Percentiles rank a stretch among this genome's conserved stretches.
Conservation (phyloP, 2,329 filamentous ascomycete species). For the Colletotrichum australisinense region DNA sequence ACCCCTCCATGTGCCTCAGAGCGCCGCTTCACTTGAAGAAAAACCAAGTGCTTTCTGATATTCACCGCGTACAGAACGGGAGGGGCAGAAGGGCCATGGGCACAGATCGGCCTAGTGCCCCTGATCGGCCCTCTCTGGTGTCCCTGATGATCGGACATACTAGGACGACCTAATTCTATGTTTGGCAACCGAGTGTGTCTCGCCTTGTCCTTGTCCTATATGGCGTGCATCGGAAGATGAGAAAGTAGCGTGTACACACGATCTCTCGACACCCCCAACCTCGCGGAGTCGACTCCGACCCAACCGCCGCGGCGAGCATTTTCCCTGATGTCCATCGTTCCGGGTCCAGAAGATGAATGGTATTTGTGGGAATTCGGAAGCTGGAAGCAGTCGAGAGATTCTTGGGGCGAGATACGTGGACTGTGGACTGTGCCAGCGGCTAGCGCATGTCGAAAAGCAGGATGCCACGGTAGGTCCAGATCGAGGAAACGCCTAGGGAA, state of each 20-base stretch:
- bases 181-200: conserved; percentile 8
- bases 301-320: not conserved
- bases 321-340: not conserved
- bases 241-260: not conserved
- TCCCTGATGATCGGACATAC: conserved; percentile 21
- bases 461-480: conserved; percentile 1
- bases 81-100: not conserved
- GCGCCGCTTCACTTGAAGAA: not conserved
- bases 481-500: conserved; percentile 6
- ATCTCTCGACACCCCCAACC: not conserved
- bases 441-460: not conserved
- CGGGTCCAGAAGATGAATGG: conserved; percentile 2
- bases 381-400: not conserved
- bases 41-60: not conserved
- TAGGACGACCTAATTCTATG: not conserved
- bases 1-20: not conserved
- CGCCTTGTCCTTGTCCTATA: conserved; percentile 14
- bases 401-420: conserved; percentile 12
- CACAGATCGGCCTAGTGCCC: conserved; percentile 17
- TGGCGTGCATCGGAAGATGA: not conserved
- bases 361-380: conserved; percentile 10
- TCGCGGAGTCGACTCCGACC: conserved; percentile 4
- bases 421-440: conserved; percentile 17
- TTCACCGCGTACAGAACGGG: not conserved
- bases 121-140: conserved; percentile 20